Conservation (phyloP, 345 rosid species). For the Acer negundo region DNA sequence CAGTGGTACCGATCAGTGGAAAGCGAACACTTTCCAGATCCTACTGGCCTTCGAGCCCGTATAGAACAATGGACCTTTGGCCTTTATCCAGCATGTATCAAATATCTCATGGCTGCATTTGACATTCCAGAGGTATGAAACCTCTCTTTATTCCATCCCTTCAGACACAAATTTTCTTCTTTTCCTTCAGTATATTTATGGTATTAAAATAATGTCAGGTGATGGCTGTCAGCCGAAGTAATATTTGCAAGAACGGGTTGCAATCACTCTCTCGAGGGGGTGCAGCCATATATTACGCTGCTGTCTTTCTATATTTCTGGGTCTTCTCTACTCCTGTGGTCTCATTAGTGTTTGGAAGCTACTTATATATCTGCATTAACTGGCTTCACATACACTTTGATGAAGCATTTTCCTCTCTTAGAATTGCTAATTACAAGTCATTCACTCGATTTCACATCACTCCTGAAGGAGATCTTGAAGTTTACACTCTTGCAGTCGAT, state of each 20-base stretch:
- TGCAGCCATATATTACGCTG: slow-evolving; percentile 85
- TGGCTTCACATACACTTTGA: slow-evolving; percentile 98
- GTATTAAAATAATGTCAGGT: slow-evolving; percentile 50
- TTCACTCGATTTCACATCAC: slow-evolving; percentile 87
- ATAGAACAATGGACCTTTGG: slow-evolving; percentile 99
- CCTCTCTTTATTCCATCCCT: slow-evolving; percentile 7
- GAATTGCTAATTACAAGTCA: slow-evolving; percentile 97
- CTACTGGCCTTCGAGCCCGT: slow-evolving; percentile 95
- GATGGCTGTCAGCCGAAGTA: slow-evolving; percentile 92
- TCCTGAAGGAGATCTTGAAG: slow-evolving; percentile 75
- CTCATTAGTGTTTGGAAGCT: slow-evolving; percentile 93
- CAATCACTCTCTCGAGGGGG: slow-evolving; percentile 79
- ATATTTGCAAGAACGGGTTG: slow-evolving; percentile 83
- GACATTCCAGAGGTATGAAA: slow-evolving; percentile 91
- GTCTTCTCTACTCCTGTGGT: slow-evolving; percentile 97
- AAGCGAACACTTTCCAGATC: slow-evolving; percentile 96
- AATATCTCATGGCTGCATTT: slow-evolving; percentile 98
- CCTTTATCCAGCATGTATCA: slow-evolving; percentile 96
- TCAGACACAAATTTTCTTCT: neutral
- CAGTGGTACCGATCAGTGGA: slow-evolving; percentile 97
- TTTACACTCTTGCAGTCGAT: slow-evolving; percentile 93
- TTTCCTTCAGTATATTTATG: slow-evolving; percentile 14
- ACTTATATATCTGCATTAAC: slow-evolving; percentile 93
- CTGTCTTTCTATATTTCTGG: slow-evolving; percentile 98
- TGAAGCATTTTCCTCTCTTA: slow-evolving; percentile 96